Evolutionary conservation across 371 early-diverging fungal genomes (phyloP).

Genomic region (Mucor circinelloides): DNA sequence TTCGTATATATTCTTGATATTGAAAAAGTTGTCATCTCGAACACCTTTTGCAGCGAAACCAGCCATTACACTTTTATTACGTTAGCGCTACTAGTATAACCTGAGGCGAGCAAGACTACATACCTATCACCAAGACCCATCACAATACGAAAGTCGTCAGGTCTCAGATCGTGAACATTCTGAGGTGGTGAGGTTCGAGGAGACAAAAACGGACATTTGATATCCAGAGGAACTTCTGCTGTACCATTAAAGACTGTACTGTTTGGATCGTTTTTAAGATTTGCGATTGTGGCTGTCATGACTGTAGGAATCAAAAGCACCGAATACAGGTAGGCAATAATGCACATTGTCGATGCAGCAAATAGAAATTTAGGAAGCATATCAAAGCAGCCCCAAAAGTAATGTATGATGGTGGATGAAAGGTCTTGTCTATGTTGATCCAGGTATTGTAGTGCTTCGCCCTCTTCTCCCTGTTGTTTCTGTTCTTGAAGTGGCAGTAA

Average conservation of each 20-base stretch:
- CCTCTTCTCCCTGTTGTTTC: neutral
- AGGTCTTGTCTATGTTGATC: neutral
- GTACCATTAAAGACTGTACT: neutral
- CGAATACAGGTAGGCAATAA: slow-evolving; percentile 27
- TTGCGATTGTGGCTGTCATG: slow-evolving; percentile 9
- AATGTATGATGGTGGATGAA: neutral
- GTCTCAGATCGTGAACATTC: slow-evolving; percentile 48
- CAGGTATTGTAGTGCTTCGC: neutral
- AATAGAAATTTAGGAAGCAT: slow-evolving; percentile 14
- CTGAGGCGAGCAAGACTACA: neutral
- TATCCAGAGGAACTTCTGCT: slow-evolving; percentile 15
- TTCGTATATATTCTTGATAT: slow-evolving; percentile 35
- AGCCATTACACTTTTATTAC: slow-evolving; percentile 58
- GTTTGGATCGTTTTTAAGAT: neutral
- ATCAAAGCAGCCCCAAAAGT: slow-evolving; percentile 1
- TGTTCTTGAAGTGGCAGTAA: neutral
- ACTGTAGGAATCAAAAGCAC: slow-evolving; percentile 24
- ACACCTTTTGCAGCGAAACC: slow-evolving; percentile 61
- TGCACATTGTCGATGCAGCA: slow-evolving; percentile 7
- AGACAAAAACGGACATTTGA: slow-evolving; percentile 39
- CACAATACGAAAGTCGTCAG: slow-evolving; percentile 65
- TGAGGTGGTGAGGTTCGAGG: slow-evolving; percentile 27
- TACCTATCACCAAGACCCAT: slow-evolving; percentile 69
- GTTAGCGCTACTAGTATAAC: neutral
- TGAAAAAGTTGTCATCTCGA: slow-evolving; percentile 29